Evolutionary conservation across 495 filamentous ascomycete species (phyloP).

Genomic region (Chaetomidium leptoderma): DNA sequence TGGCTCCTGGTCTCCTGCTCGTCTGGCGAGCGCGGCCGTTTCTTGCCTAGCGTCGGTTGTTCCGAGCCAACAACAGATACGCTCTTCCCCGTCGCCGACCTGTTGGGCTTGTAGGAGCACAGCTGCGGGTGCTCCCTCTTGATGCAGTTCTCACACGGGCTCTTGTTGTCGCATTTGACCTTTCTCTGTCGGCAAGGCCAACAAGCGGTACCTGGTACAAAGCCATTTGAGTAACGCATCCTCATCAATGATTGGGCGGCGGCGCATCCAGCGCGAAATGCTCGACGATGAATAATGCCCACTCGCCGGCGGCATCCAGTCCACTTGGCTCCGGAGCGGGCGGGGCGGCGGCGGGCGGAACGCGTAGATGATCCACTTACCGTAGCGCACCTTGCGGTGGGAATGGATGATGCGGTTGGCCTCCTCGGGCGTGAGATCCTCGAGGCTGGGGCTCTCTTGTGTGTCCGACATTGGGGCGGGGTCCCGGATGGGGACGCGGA

Average conservation of each 20-base stretch:
- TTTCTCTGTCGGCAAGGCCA: constrained; percentile 71
- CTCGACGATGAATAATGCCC: neutral
- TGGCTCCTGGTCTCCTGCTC: constrained; percentile 34
- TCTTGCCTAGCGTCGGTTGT: constrained; percentile 36
- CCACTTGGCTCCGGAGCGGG: neutral
- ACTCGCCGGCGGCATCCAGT: neutral
- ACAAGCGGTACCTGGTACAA: constrained; percentile 53
- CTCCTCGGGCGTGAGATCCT: constrained; percentile 53
- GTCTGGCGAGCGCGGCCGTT: constrained; percentile 46
- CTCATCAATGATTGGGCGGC: neutral
- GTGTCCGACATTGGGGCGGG: constrained; percentile 31
- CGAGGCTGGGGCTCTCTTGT: constrained; percentile 37
- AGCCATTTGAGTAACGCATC: neutral
- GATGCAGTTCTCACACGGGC: constrained; percentile 68
- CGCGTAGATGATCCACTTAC: constrained; percentile 32
- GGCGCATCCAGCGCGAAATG: neutral
- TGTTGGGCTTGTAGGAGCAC: constrained; percentile 68
- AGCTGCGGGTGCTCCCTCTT: constrained; percentile 68
- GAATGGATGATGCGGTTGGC: constrained; percentile 57
- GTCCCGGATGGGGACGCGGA: neutral
- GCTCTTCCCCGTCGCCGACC: constrained; percentile 50
- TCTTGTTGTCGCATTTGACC: constrained; percentile 70
- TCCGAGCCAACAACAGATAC: constrained; percentile 32
- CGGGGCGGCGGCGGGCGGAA: neutral
- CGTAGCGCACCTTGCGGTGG: constrained; percentile 56